These are phyloP conservation scores for Musa balbisiana DNA, from an alignment of 202 grass and related monocot genomes.

Conservation along the genomic window DNA sequence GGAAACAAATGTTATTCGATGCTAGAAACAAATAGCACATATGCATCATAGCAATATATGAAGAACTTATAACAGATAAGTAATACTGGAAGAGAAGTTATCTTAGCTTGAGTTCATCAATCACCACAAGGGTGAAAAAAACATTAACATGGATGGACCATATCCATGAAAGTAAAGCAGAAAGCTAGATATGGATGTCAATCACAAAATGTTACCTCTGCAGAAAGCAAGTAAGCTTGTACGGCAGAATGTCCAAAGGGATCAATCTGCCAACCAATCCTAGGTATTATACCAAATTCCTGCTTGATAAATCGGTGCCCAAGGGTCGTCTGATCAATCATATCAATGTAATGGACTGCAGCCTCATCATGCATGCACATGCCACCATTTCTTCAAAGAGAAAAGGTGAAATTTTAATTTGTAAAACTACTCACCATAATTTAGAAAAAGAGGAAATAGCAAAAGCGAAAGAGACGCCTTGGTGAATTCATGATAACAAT, in stretches of 20 bases:
- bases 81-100: not conserved
- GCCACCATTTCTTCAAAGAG: conserved; percentile 60
- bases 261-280: conserved; percentile 94
- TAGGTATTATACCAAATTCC: conserved; percentile 63
- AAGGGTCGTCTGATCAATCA: conserved; percentile 90
- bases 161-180: conserved; percentile 11
- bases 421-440: not conserved
- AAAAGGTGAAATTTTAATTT: not conserved
- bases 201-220: conserved; percentile 41
- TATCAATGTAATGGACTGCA: conserved; percentile 85
- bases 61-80: not conserved
- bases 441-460: not conserved
- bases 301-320: conserved; percentile 77
- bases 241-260: conserved; percentile 92
- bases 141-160: not conserved
- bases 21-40: too few species aligned
- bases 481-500: not conserved
- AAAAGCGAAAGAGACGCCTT: not conserved
- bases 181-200: not conserved
- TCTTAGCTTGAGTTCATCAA: not conserved
- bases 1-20: too few species aligned
- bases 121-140: not conserved
- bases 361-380: conserved; percentile 98
- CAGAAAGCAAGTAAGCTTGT: conserved; percentile 76
- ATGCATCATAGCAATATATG: too few species aligned